Percentiles rank a stretch among this genome's conserved stretches.
Conservation (phyloP, 306 rosid genomes). For the Crotalaria pallida region DNA sequence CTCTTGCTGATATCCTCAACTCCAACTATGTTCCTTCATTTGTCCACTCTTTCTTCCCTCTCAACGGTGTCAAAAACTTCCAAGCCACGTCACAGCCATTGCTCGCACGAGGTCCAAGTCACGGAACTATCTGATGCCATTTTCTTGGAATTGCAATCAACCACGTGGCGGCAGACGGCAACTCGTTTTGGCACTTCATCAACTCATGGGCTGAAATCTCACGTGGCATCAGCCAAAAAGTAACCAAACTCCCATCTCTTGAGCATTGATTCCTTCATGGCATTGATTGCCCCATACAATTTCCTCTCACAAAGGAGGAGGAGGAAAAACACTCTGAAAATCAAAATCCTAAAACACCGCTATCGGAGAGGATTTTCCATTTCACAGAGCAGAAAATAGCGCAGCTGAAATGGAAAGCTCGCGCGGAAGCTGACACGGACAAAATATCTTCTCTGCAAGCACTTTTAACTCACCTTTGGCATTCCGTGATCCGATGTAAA, state of each 20-base stretch:
- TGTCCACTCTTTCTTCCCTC: slow-evolving; percentile 31
- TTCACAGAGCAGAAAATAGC: slow-evolving; percentile 13
- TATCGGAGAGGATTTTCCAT: slow-evolving; percentile 2
- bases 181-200: slow-evolving; percentile 36
- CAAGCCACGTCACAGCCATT: slow-evolving; percentile 24
- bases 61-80: slow-evolving; percentile 15
- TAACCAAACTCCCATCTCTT: neutral
- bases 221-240: neutral
- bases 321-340: neutral
- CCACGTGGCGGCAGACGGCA: slow-evolving; percentile 26
- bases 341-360: neutral
- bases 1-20: slow-evolving; percentile 20
- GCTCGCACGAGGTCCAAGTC: slow-evolving; percentile 42
- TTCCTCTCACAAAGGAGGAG: slow-evolving; percentile 1
- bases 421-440: slow-evolving; percentile 2
- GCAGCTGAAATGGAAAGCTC: slow-evolving; percentile 34
- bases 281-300: neutral
- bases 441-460: slow-evolving; percentile 50
- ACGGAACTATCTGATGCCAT: slow-evolving; percentile 42
- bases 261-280: neutral
- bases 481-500: slow-evolving; percentile 12
- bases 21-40: slow-evolving; percentile 20
- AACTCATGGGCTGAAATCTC: slow-evolving; percentile 44
- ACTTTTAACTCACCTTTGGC: slow-evolving; percentile 36
- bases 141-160: slow-evolving; percentile 28